Percentiles rank a stretch among this genome's conserved stretches.
Evolutionary conservation across 2,329 filamentous ascomycete genomes (phyloP).

Genomic region (Parafenestella ontariensis): DNA sequence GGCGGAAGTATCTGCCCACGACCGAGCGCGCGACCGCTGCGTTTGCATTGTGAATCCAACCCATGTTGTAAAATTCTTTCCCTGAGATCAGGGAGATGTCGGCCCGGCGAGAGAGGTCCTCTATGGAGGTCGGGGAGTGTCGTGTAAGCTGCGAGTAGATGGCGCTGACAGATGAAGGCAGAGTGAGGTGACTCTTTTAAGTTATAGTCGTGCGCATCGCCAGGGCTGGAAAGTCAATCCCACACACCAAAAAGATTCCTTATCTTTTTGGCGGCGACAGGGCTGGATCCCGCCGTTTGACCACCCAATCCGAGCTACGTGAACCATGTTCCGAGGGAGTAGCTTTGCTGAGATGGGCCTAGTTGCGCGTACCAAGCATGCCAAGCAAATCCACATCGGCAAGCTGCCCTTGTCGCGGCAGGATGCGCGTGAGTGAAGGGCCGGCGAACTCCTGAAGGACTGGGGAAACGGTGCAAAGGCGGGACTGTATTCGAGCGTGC

Average conservation of each 20-base stretch:
- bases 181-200: neutral
- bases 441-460: neutral
- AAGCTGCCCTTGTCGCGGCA: neutral
- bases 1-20: slow-evolving; percentile 65
- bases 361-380: slow-evolving; percentile 9
- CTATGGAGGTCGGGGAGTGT: neutral
- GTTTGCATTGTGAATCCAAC: slow-evolving; percentile 46
- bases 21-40: slow-evolving; percentile 41
- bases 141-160: neutral
- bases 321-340: slow-evolving; percentile 4
- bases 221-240: neutral
- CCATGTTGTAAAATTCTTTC: slow-evolving; percentile 32
- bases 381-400: slow-evolving; percentile 3
- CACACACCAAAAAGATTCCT: slow-evolving; percentile 1
- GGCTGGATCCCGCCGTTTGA: slow-evolving; percentile 28
- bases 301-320: slow-evolving; percentile 23
- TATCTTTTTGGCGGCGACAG: slow-evolving; percentile 17
- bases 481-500: neutral
- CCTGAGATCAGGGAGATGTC: slow-evolving; percentile 3
- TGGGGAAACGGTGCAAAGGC: neutral
- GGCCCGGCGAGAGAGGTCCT: slow-evolving; percentile 5
- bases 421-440: neutral
- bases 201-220: neutral
- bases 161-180: neutral
- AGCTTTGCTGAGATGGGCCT: slow-evolving; percentile 2